A percentile compares a stretch with the other conserved stretches of the same genome.
Evolutionary conservation across 257 asterid genomes (phyloP).

Genomic region (Scutellaria barbata): DNA sequence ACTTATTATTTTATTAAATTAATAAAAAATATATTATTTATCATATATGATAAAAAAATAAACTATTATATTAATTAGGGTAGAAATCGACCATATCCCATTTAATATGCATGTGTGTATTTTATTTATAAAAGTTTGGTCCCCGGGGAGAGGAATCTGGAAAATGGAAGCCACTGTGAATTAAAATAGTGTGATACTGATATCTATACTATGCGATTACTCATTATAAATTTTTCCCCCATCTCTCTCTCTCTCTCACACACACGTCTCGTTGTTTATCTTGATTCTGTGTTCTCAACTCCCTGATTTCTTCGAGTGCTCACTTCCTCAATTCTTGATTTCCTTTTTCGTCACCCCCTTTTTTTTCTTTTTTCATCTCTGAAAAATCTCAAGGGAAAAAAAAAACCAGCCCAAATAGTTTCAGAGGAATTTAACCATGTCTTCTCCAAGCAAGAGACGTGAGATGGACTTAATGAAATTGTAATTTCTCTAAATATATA

Average conservation of each 20-base stretch:
- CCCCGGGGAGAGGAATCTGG: conserved; percentile 30
- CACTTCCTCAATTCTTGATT: conserved; percentile 30
- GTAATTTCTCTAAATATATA: conserved; percentile 48
- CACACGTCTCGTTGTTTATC: conserved; percentile 34
- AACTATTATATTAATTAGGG: too few species aligned
- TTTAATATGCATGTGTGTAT: too few species aligned
- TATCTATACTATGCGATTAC: background rate
- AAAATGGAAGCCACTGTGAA: conserved; percentile 21
- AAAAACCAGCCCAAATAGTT: background rate
- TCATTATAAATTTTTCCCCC: background rate
- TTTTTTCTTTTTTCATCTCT: background rate
- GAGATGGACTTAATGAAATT: conserved; percentile 98
- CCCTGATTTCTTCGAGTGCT: conserved; percentile 27
- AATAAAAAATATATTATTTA: too few species aligned
- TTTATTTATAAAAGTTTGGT: too few species aligned
- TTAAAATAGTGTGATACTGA: conserved; percentile 25
- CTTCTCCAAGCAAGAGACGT: conserved; percentile 98
- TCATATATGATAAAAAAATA: too few species aligned
- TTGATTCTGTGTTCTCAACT: conserved; percentile 27
- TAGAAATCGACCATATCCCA: too few species aligned
- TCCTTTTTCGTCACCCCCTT: conserved; percentile 23
- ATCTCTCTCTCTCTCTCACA: background rate
- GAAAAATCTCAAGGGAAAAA: background rate
- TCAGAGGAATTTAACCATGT: conserved; percentile 53
- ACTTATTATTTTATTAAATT: too few species aligned